Evolutionary conservation across 2,329 filamentous ascomycete genomes (phyloP), one percentile per base, ranked within the genome.

Genomic region (Penicillium frequentans): DNA sequence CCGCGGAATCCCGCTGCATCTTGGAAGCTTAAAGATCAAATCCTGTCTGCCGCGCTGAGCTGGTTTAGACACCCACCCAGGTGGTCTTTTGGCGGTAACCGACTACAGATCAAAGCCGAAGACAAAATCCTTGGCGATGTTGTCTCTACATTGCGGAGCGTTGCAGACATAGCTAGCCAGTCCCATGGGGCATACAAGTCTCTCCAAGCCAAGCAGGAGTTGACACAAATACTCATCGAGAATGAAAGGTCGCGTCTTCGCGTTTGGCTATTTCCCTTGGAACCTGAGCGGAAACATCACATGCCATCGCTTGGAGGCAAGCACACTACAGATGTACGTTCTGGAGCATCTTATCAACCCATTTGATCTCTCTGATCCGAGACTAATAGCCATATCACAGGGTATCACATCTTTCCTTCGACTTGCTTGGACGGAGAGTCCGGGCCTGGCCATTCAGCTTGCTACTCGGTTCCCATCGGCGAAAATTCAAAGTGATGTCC

Each of bases 51-150:
- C 29, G 93, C 86, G 14, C 79, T 99, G 31, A 86, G 84, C 59
- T 99, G 96, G 96, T 99, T 99, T 75, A 85, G 82, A 39, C 85
- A 87, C 63, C 80, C 90, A 6, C 91, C 93, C 14, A 86, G 87
- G 79, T 99, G 95, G 93, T 96, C 95, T 0, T 98, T 95, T 74
- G 95, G 95, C 55, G 95, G 93, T 67, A 99, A 97, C 70, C 85
- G 90, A 49, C 78, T 99, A 16, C 95, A 99, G 71, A 81, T 98
- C 51, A 98, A 96, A 78, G 93, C 96, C 0, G 95, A 99, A 75
- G 86, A 91, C 33, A 89, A 89, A 63, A 79, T 96, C 19, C 83
- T 98, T 39, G 82, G 83, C 7, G 92, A 97, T 70, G 87, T 97
- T 35, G 79, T 88, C 49, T 73, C 77, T 11, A 84, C 87, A 14